Percentiles rank a stretch among this genome's conserved stretches.
These are phyloP conservation scores for Leucosporidium yakuticum DNA, from an alignment of 768 basidiomycete species.

Conservation along the genomic window DNA sequence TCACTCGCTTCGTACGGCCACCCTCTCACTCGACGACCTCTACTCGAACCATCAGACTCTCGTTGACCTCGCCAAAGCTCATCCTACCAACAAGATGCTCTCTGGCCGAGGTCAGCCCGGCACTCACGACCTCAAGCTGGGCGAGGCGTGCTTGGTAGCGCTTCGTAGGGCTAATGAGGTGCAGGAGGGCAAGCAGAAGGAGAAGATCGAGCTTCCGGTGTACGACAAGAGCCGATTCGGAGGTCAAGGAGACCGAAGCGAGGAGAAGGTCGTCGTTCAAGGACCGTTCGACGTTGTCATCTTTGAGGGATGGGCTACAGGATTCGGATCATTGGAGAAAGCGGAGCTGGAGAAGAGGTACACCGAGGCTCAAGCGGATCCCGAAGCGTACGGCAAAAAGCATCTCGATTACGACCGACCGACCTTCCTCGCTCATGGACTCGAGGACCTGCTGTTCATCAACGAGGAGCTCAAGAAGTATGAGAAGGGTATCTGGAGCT, in stretches of 20 bases:
- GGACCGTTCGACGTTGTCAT: conserved; percentile 71
- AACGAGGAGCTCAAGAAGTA: conserved; percentile 63
- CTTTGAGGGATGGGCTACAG: conserved; percentile 93
- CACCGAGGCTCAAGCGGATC: conserved; percentile 17
- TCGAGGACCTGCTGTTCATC: conserved; percentile 56
- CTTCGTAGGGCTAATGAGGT: conserved; percentile 50
- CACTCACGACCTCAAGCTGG: conserved; percentile 76
- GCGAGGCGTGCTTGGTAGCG: conserved; percentile 51
- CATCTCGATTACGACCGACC: conserved; percentile 18
- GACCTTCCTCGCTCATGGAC: conserved; percentile 35
- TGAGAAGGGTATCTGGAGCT: conserved; percentile 57
- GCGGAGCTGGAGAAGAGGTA: conserved; percentile 59
- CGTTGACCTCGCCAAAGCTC: conserved; percentile 51
- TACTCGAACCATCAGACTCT: conserved; percentile 70
- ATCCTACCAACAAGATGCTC: conserved; percentile 62
- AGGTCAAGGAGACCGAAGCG: conserved; percentile 76
- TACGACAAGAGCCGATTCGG: conserved; percentile 79
- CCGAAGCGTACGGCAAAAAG: neutral
- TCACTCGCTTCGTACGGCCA: conserved; percentile 36
- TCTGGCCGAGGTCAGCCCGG: conserved; percentile 86
- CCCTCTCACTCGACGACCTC: conserved; percentile 52
- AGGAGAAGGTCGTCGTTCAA: conserved; percentile 49
- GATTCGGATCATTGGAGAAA: conserved; percentile 62
- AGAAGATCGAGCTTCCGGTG: conserved; percentile 56
- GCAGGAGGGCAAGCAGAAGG: neutral